phyloP scores from a whole-genome alignment of 257 asterid genomes.

The Solanum phureja region DNA sequence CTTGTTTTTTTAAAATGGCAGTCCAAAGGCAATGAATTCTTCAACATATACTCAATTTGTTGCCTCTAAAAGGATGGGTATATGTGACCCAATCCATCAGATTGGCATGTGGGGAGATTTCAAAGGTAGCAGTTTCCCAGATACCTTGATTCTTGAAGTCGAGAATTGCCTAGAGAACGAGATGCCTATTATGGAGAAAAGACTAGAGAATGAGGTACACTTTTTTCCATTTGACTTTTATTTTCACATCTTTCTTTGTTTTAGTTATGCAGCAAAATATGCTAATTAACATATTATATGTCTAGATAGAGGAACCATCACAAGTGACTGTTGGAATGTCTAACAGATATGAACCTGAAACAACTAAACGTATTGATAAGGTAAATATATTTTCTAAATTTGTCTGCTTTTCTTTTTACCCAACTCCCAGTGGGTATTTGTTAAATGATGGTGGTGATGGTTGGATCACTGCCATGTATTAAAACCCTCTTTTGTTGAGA shows the following conservation, averaged over 20 bases:
- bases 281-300: neutral
- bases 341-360: slow-evolving; percentile 58
- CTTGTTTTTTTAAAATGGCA: slow-evolving; percentile 6
- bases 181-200: slow-evolving; percentile 21
- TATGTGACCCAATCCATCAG: slow-evolving; percentile 62
- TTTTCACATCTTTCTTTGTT: neutral
- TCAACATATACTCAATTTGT: slow-evolving; percentile 63
- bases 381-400: slow-evolving; percentile 18
- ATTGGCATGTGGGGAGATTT: slow-evolving; percentile 75
- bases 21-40: slow-evolving; percentile 36
- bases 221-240: neutral
- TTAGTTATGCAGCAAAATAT: neutral
- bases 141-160: slow-evolving; percentile 34
- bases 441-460: neutral
- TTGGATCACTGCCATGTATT: neutral
- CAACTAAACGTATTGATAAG: slow-evolving; percentile 58
- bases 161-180: slow-evolving; percentile 48
- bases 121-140: slow-evolving; percentile 37
- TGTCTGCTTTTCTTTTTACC: neutral
- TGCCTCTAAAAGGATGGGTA: slow-evolving; percentile 69
- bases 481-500: neutral
- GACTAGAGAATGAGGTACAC: neutral
- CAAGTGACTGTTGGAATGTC: slow-evolving; percentile 63
- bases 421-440: neutral
- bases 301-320: slow-evolving; percentile 67